These are phyloP conservation scores for Penicillium fuscoglaucum DNA, from an alignment of 2,329 filamentous ascomycete genomes.

Conservation along the genomic window DNA sequence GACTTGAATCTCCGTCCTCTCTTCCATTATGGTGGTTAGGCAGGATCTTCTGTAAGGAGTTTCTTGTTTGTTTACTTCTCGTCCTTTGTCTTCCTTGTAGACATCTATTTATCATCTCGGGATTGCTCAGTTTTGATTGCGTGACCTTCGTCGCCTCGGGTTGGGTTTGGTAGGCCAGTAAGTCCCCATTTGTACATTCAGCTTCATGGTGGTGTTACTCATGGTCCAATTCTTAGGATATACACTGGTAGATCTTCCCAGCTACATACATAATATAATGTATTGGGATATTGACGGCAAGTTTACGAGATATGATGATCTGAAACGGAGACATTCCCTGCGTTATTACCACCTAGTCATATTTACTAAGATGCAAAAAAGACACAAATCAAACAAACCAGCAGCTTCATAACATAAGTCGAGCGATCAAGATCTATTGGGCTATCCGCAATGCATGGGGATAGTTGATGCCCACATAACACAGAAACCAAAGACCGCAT, in stretches of 20 bases:
- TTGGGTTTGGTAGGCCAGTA: not conserved
- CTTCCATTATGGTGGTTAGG: constrained; percentile 6
- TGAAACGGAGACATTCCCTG: constrained; percentile 4
- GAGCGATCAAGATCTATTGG: constrained; percentile 21
- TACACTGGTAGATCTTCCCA: not conserved
- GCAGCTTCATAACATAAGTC: not conserved
- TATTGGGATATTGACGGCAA: not conserved
- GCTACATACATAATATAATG: too few relatives aligned
- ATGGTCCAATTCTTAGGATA: not conserved
- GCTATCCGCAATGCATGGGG: constrained; percentile 16
- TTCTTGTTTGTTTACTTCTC: constrained; percentile 9
- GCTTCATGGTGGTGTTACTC: not conserved
- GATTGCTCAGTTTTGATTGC: constrained; percentile 14
- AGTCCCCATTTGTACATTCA: not conserved
- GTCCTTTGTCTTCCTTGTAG: constrained; percentile 7
- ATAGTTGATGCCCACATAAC: constrained; percentile 1
- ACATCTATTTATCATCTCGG: constrained; percentile 20
- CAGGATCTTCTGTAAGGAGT: constrained; percentile 8
- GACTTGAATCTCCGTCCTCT: constrained; percentile 13
- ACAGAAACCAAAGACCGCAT: constrained; percentile 1
- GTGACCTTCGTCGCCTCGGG: not conserved
- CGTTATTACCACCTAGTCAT: not conserved
- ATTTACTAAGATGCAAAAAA: not conserved
- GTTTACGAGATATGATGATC: not conserved
- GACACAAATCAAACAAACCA: not conserved